Evolutionary conservation across 75 land plant species (phyloP).

Genomic region (Cryptomeria japonica): DNA sequence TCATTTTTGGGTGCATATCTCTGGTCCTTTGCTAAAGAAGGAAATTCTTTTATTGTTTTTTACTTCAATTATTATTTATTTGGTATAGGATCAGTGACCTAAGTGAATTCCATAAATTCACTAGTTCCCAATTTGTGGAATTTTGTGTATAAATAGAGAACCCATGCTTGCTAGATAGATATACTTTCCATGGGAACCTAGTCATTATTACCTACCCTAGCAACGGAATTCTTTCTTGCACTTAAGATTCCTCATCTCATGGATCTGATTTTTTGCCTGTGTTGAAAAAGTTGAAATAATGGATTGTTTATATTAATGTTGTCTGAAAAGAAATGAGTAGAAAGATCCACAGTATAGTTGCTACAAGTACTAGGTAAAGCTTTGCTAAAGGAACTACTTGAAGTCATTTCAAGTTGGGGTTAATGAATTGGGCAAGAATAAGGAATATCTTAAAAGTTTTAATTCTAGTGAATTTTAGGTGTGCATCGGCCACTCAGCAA

Average conservation of each 20-base stretch:
- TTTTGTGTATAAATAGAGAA: not conserved
- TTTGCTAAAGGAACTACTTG: not conserved
- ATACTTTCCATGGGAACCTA: not conserved
- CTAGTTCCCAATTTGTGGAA: not conserved
- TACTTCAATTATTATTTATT: not conserved
- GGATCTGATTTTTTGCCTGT: not conserved
- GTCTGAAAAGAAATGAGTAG: not conserved
- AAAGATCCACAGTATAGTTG: not conserved
- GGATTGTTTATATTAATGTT: not conserved
- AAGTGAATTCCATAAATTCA: not conserved
- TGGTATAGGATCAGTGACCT: not conserved
- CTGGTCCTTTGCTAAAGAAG: not conserved
- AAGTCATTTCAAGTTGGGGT: not conserved
- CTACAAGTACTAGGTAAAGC: not conserved
- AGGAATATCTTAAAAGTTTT: not conserved
- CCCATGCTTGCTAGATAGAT: not conserved
- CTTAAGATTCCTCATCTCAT: not conserved
- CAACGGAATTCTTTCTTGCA: not conserved
- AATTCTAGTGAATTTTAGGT: not conserved
- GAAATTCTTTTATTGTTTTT: not conserved
- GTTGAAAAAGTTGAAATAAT: not conserved
- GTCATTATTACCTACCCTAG: not conserved
- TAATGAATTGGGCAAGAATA: not conserved
- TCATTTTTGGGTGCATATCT: not conserved
- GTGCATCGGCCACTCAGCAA: not conserved